These are phyloP conservation scores for Meira miltonrushii DNA, from an alignment of 1,284 basidiomycete genomes.

Conservation along the genomic window DNA sequence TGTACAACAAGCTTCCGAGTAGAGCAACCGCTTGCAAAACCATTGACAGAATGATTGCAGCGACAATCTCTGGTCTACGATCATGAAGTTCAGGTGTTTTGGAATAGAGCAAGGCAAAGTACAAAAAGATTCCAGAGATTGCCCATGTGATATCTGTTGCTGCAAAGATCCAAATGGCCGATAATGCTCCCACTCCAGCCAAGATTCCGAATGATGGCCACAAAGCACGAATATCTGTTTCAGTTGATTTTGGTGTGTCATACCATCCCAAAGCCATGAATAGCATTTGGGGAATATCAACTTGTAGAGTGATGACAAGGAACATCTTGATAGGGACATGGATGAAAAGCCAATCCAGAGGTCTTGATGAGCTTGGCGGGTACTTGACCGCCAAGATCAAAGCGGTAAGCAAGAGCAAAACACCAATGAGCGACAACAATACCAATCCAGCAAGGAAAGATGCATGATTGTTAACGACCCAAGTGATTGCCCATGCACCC, in stretches of 20 bases:
- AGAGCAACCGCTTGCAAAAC: conserved; percentile 28
- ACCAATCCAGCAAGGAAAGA: conserved; percentile 34
- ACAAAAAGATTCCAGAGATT: conserved; percentile 32
- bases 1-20: conserved; percentile 32
- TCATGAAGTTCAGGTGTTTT: conserved; percentile 19
- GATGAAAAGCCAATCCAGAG: conserved; percentile 57
- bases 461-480: conserved; percentile 57
- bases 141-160: conserved; percentile 39
- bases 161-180: conserved; percentile 43
- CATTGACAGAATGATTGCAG: conserved; percentile 34
- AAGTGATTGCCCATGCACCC: conserved; percentile 75
- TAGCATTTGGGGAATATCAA: conserved; percentile 56
- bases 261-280: conserved; percentile 56
- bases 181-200: conserved; percentile 26
- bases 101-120: conserved; percentile 35
- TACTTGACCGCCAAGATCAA: conserved; percentile 32
- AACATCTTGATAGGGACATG: conserved; percentile 57
- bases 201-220: conserved; percentile 40
- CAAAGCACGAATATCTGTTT: conserved; percentile 21
- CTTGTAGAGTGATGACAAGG: conserved; percentile 55
- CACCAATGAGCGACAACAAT: conserved; percentile 26
- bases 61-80: conserved; percentile 25
- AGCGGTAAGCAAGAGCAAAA: conserved; percentile 37
- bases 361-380: conserved; percentile 52
- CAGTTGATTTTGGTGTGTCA: conserved; percentile 21